These are phyloP conservation scores for Xylariaceae sp. DNA, from an alignment of 2,329 filamentous ascomycete genomes.

Conservation along the genomic window DNA sequence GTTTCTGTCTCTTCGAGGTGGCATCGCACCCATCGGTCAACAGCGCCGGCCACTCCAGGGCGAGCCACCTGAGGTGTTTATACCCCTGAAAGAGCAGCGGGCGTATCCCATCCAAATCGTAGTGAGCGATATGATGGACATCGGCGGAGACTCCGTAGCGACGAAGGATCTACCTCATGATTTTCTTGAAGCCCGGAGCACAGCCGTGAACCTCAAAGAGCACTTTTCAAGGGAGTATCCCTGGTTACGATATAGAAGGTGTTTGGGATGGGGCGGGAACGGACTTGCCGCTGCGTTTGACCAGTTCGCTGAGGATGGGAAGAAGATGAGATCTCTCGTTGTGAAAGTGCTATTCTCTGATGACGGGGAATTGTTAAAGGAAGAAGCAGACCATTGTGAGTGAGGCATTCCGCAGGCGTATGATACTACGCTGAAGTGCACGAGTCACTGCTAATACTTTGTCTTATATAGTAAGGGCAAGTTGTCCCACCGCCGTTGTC, in stretches of 20 bases:
- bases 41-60: too few relatives aligned
- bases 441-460: background rate
- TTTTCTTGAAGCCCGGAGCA: background rate
- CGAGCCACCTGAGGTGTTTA: too few relatives aligned
- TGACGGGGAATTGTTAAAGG: background rate
- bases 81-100: background rate
- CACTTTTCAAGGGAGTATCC: background rate
- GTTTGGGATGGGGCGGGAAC: slow-evolving; percentile 17
- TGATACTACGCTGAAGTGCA: too few relatives aligned
- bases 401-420: too few relatives aligned
- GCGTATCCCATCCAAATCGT: background rate
- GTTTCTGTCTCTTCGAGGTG: too few relatives aligned
- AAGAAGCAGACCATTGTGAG: slow-evolving; percentile 1
- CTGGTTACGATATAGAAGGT: background rate
- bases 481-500: background rate
- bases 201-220: background rate
- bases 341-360: slow-evolving; percentile 9
- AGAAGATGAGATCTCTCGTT: background rate
- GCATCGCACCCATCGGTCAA: too few relatives aligned
- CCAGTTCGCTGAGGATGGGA: background rate
- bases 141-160: background rate
- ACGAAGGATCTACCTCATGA: background rate
- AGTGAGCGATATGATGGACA: background rate
- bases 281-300: slow-evolving; percentile 14
- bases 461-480: slow-evolving; percentile 4